Base-by-base conservation (phyloP, 2,329 filamentous ascomycete species). In the Bipolaris oryzae region DNA sequence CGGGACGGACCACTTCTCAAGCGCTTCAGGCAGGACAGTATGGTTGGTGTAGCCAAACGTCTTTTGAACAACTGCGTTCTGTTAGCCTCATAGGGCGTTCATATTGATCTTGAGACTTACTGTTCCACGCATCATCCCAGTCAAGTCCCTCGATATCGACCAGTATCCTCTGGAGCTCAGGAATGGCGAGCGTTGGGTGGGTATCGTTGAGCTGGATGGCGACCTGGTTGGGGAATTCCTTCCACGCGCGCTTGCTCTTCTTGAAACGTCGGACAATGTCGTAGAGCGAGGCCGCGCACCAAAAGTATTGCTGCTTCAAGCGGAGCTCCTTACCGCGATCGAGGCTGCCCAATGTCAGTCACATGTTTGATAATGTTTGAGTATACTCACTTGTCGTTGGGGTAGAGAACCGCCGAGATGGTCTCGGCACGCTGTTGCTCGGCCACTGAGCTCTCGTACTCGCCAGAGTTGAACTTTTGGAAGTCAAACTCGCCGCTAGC, bases 261-360 rank as follows among this genome's bases (percentile, higher is more conserved):
- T 98, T 99, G 87, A 98, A 99, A 57, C 95, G 89, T 56, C 95
- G 90, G 58, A 99, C 90, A 74, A 99, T 99, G 71, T 99, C 95
- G 73, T 92, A 92, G 3, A 99, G 84, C 15, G 95, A 99, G 15
- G 95, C 95, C 50, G 95, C 93, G 72, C 96, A 96, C 95, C 95
- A 99, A 81, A 99, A 99, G 84, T 99, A 99, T 77, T 99, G 95
- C 78, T 99, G 95, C 85, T 99, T 99, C 77, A 99, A 80, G 51
- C 95, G 91, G 62, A 99, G 87, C 81, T 99, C 95, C 79, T 99
- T 99, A 61, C 95, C 95, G 64, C 92, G 87, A 65, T 98, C 94
- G 42, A 99, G 85, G 78, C 73, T 76, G 25, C 2, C 10, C 41
- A 42, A 35, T 38, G 57, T 70, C 20, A 69, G 62, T 20, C 20